These are phyloP conservation scores for Adansonia rubrostipa DNA, from an alignment of 441 rosid species.

Conservation along the genomic window DNA sequence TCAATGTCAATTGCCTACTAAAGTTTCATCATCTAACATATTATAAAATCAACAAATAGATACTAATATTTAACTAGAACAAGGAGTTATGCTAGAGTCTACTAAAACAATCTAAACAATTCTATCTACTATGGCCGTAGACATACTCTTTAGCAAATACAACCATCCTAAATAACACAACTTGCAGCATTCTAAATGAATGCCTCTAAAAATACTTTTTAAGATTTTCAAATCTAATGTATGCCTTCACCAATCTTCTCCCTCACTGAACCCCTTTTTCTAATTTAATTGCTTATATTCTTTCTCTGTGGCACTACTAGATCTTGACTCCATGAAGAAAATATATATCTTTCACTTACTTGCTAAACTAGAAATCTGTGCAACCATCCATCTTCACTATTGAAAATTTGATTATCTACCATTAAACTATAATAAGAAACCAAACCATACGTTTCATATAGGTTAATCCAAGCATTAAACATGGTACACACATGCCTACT, in stretches of 20 bases:
- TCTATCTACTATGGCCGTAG: not conserved
- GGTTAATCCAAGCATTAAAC: conserved; percentile 4
- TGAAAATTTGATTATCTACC: not conserved
- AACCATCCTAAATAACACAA: not conserved
- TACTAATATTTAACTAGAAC: conserved; percentile 10
- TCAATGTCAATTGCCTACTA: not conserved
- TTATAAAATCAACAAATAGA: not conserved
- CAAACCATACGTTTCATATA: not conserved
- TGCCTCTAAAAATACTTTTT: conserved; percentile 5
- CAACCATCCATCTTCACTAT: not conserved
- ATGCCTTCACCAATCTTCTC: conserved; percentile 1
- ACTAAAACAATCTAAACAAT: conserved; percentile 4
- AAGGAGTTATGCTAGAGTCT: not conserved
- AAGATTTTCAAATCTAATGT: conserved; percentile 10
- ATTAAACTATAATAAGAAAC: conserved; percentile 11
- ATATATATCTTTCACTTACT: not conserved
- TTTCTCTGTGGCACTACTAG: conserved; percentile 6
- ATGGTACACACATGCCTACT: not conserved
- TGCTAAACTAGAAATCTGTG: not conserved
- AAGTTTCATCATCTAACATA: conserved; percentile 11
- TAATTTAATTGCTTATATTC: not conserved
- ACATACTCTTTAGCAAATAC: not conserved
- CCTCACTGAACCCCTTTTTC: not conserved
- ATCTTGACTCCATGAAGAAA: conserved; percentile 10
- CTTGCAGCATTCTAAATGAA: conserved; percentile 7